These are phyloP conservation scores for Abrus pulchellus DNA, from an alignment of 306 rosid species.

Conservation along the genomic window DNA sequence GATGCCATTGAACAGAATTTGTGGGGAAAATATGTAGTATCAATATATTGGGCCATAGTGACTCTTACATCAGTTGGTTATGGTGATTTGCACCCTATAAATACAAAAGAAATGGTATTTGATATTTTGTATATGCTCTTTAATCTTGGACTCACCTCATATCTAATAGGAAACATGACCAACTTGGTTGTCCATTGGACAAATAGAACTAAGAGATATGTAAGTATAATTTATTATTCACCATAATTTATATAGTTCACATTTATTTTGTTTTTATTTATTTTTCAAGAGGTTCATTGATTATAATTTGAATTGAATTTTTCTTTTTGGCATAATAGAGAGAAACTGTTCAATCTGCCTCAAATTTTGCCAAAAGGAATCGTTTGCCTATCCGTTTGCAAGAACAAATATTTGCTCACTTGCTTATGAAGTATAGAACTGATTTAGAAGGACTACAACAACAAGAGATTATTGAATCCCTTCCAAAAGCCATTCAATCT, in stretches of 20 bases:
- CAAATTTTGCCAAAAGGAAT: conserved; percentile 73
- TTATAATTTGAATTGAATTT: conserved; percentile 12
- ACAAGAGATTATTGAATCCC: conserved; percentile 79
- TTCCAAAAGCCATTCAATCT: conserved; percentile 85
- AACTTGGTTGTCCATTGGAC: conserved; percentile 87
- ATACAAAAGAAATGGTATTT: conserved; percentile 65
- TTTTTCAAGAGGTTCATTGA: background rate
- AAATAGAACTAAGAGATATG: conserved; percentile 74
- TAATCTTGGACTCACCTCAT: conserved; percentile 72
- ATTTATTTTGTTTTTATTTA: background rate
- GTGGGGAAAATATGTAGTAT: conserved; percentile 56
- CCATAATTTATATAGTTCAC: background rate
- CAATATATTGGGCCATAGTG: conserved; percentile 78
- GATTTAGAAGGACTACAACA: conserved; percentile 84
- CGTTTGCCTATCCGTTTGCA: conserved; percentile 71
- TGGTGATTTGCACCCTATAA: conserved; percentile 89
- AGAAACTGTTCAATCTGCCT: conserved; percentile 72
- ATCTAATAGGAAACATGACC: conserved; percentile 91
- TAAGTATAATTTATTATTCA: conserved; percentile 50
- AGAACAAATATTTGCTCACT: conserved; percentile 81
- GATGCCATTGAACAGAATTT: conserved; percentile 32
- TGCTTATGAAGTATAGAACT: conserved; percentile 76
- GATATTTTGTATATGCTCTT: conserved; percentile 65
- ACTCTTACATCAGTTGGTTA: conserved; percentile 79
- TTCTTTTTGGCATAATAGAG: conserved; percentile 58